phyloP scores from a whole-genome alignment of 306 rosid genomes.

The Cucurbita moschata region DNA sequence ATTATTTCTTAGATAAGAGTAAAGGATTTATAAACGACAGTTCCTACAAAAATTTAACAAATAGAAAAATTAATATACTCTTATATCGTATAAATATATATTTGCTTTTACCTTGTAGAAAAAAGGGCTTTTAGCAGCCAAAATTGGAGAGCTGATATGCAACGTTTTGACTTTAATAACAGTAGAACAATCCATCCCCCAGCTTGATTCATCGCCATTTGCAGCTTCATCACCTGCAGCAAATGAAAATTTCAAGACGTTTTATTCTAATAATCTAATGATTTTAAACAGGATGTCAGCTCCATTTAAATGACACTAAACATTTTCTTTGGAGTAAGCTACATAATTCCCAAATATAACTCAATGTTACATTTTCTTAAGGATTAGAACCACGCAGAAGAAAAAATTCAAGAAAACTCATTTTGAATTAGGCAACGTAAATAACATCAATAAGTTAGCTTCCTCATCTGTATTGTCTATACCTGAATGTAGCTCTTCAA shows the following conservation, averaged over 20 bases:
- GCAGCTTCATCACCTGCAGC: slow-evolving; percentile 72
- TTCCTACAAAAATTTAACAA: background rate
- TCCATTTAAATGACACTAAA: background rate
- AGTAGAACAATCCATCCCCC: slow-evolving; percentile 64
- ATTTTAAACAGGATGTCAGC: background rate
- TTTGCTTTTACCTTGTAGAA: slow-evolving; percentile 59
- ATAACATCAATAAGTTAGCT: background rate
- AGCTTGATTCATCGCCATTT: slow-evolving; percentile 56
- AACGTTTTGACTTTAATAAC: slow-evolving; percentile 65
- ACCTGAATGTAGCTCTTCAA: slow-evolving; percentile 80
- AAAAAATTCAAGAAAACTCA: background rate
- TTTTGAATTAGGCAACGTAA: background rate
- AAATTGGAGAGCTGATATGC: slow-evolving; percentile 91
- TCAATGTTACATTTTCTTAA: too few species aligned
- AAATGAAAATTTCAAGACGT: background rate
- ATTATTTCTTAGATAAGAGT: slow-evolving; percentile 1
- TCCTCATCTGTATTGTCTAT: background rate
- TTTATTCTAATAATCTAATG: background rate
- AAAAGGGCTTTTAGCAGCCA: slow-evolving; percentile 98
- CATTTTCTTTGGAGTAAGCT: background rate
- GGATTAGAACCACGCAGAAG: background rate
- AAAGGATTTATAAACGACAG: background rate
- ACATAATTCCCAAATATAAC: too few species aligned
- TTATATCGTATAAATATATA: background rate
- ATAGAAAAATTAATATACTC: background rate